Conservation (phyloP, 768 basidiomycete species). For the Inosperma sp. region DNA sequence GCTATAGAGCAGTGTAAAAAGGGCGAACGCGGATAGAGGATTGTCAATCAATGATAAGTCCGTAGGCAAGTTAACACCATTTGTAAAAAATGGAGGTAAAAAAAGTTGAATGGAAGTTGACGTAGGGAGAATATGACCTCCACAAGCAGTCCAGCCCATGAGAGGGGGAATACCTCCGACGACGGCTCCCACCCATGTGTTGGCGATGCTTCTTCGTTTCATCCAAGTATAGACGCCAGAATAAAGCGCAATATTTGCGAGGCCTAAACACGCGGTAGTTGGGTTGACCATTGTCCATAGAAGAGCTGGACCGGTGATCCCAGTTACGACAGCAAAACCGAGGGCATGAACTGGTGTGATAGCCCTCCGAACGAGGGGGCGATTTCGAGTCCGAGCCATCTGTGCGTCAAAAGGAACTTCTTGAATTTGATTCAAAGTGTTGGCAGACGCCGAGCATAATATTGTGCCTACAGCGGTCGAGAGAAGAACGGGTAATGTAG, state of each 20-base stretch:
- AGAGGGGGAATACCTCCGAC: conserved; percentile 92
- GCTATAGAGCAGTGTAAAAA: conserved; percentile 84
- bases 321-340: conserved; percentile 71
- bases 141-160: conserved; percentile 98
- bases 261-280: conserved; percentile 77
- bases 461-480: conserved; percentile 86
- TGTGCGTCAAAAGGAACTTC: conserved; percentile 97
- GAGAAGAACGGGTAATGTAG: conserved; percentile 78
- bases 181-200: conserved; percentile 93
- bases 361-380: conserved; percentile 83
- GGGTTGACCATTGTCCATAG: conserved; percentile 84
- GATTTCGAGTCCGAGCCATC: conserved; percentile 83
- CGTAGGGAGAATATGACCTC: conserved; percentile 70
- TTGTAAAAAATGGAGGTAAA: conserved; percentile 57
- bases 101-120: conserved; percentile 51
- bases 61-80: conserved; percentile 23
- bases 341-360: conserved; percentile 82
- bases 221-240: conserved; percentile 89
- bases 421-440: conserved; percentile 90
- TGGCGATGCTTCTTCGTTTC: conserved; percentile 75
- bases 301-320: conserved; percentile 70
- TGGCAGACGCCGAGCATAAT: conserved; percentile 89
- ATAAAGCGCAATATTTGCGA: conserved; percentile 83
- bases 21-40: conserved; percentile 71
- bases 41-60: conserved; percentile 63